Base-by-base conservation (phyloP, 2,329 filamentous ascomycete genomes). In the Periconia macrospinosa region DNA sequence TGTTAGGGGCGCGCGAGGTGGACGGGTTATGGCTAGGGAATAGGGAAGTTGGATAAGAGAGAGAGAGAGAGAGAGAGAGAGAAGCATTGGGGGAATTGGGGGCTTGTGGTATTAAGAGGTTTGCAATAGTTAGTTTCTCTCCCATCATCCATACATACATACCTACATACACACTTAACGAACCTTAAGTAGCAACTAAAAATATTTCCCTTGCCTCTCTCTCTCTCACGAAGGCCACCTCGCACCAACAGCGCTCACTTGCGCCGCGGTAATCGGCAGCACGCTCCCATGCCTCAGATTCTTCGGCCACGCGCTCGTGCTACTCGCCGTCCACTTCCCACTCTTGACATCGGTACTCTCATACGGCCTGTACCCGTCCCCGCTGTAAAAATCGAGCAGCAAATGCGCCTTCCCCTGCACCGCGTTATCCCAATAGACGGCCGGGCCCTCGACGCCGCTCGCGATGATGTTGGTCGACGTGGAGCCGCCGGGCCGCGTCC, bases 211-310 rank as follows among this genome's bases (percentile, higher is more conserved):
- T n/a, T n/a, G n/a, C n/a, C n/a, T n/a, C n/a, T n/a, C n/a, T n/a
- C n/a, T n/a, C n/a, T n/a, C n/a, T n/a, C n/a, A n/a, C n/a, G n/a
- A 27, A 6, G 56, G 53, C 67, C 67, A 72, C 52, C 59, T 68
- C 19, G 53, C 55, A 19, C 53, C 61, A 55, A 83, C 57, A 6
- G 78, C 76, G 53, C 75, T 67, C 45, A 78, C 79, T 44, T 77
- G 57, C 10, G 67, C 72, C 66, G 74, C 65, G 46, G 76, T 79
- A 3, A 83, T 66, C 0, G 80, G 76, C 58, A 83, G 56, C 19
- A 83, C 77, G 53, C 77, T 78, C 9, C 81, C 81, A 67, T 84
- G 81, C 55, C 81, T 78, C 60, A 83, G 54, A 30, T 78, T 76
- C 45, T 59, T 74, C 9, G 81, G 81, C 58, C 80, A 83, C 1